A percentile compares a stretch with the other conserved stretches of the same genome.
phyloP scores from a whole-genome alignment of 2,329 filamentous ascomycete species.

The Pseudogymnoascus sp. region DNA sequence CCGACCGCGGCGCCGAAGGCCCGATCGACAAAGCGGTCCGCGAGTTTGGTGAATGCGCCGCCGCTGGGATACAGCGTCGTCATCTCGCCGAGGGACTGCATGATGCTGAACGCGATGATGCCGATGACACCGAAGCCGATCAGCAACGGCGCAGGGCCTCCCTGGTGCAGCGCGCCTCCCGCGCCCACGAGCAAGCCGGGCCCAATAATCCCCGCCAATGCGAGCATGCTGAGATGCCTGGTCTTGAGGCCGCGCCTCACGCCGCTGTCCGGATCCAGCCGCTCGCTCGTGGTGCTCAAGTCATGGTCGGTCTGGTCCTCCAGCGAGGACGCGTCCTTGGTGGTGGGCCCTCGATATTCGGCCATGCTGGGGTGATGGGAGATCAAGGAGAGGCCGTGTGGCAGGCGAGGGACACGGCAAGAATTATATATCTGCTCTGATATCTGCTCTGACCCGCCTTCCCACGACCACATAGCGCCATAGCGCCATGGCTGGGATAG shows the following conservation, averaged over 20 bases:
- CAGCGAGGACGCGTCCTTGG: background rate
- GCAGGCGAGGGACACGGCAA: background rate
- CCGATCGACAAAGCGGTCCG: slow-evolving; percentile 62
- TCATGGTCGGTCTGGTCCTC: background rate
- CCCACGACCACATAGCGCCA: background rate
- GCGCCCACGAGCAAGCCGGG: slow-evolving; percentile 65
- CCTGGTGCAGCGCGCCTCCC: slow-evolving; percentile 57
- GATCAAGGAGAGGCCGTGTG: background rate
- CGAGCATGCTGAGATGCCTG: slow-evolving; percentile 51
- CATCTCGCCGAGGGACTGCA: slow-evolving; percentile 63
- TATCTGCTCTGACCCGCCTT: background rate
- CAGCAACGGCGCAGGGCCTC: slow-evolving; percentile 61
- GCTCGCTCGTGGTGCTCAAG: background rate
- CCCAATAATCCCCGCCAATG: slow-evolving; percentile 44
- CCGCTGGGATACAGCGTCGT: slow-evolving; percentile 65
- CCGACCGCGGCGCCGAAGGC: slow-evolving; percentile 60
- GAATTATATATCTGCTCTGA: background rate
- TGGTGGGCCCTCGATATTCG: slow-evolving; percentile 1
- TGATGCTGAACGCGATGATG: slow-evolving; percentile 49
- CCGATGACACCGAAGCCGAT: slow-evolving; percentile 68
- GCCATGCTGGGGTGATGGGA: background rate
- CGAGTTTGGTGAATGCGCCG: slow-evolving; percentile 62
- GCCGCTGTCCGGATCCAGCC: slow-evolving; percentile 47
- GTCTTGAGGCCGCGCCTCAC: slow-evolving; percentile 63
- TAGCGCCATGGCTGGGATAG: background rate